Evolutionary conservation across 805 yeast genomes (phyloP), one percentile per base, ranked within the genome.

Genomic region (Metschnikowia similis): DNA sequence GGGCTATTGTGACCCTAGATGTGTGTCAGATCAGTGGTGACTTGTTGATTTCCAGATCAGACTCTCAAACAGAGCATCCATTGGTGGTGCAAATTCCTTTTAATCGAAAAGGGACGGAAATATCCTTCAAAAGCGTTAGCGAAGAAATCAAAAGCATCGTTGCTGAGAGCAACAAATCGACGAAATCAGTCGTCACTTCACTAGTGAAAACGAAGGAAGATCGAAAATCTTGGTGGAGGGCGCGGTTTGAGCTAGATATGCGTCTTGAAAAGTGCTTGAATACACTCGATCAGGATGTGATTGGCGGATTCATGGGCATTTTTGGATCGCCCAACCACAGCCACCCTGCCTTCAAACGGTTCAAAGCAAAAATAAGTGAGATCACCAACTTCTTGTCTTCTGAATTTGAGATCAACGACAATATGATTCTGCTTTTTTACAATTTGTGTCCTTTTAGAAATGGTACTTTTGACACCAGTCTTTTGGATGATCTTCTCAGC

Each of bases 201-300:
- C 61, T 58, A 1, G 79, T 87, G 1, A 70, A 62, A 3, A 75
- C 89, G 0, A 74, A 77, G 41, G 84, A 82, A 38, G 85, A 83
- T 30, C 73, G 89, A 45, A 76, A 75, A 41, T 55, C 69, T 7
- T 92, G 97, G 97, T 94, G 97, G 96, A 74, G 75, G 37, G 69
- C 70, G 29, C 70, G 97, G 44, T 80, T 79, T 48, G 66, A 65
- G 0, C 68, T 90, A 14, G 97, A 92, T 63, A 63, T 70, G 8
- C 65, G 76, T 42, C 60, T 92, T 47, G 64, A 75, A 36, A 65
- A 64, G 1, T 64, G 90, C n/a, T 62, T 92, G n/a, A 58, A 63
- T 0, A 70, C 71, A 31, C 76, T 88, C 8, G 92, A 89, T 48
- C 63, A 64, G 21, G 68, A 71, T 48, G 88, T 97, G 91, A 68